These are phyloP conservation scores for Myxozyma kluyveri DNA, from an alignment of 805 yeast species.

Conservation along the genomic window DNA sequence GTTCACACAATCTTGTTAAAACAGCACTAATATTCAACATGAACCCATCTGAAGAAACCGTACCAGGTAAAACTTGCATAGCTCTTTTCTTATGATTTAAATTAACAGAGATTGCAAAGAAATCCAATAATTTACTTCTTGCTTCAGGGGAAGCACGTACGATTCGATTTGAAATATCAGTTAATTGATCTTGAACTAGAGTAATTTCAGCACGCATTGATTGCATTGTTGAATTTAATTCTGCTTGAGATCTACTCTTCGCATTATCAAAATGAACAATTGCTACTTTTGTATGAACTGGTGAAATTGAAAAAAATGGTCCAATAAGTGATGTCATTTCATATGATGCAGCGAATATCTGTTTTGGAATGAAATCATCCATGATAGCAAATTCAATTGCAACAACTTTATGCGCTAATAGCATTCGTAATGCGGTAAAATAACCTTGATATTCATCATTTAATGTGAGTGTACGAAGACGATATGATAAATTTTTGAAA, in stretches of 20 bases:
- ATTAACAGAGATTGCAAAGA: slow-evolving; percentile 72
- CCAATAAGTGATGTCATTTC: slow-evolving; percentile 71
- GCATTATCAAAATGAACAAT: slow-evolving; percentile 29
- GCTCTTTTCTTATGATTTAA: slow-evolving; percentile 85
- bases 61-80: slow-evolving; percentile 66
- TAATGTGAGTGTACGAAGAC: slow-evolving; percentile 34
- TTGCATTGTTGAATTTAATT: slow-evolving; percentile 51
- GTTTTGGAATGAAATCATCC: slow-evolving; percentile 53
- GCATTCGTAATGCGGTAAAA: slow-evolving; percentile 53
- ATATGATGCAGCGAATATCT: slow-evolving; percentile 49
- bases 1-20: slow-evolving; percentile 70
- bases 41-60: slow-evolving; percentile 73
- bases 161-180: slow-evolving; percentile 66
- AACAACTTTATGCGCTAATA: slow-evolving; percentile 58
- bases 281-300: slow-evolving; percentile 47
- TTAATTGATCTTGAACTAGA: slow-evolving; percentile 52
- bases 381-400: slow-evolving; percentile 57
- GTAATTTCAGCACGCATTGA: slow-evolving; percentile 64
- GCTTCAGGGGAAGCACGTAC: slow-evolving; percentile 69
- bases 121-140: slow-evolving; percentile 60
- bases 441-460: slow-evolving; percentile 26
- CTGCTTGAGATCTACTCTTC: slow-evolving; percentile 41
- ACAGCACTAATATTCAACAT: slow-evolving; percentile 73
- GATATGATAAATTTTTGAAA: slow-evolving; percentile 41
- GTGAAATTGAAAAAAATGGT: slow-evolving; percentile 71